These are phyloP conservation scores for Mortierella polycephala DNA, from an alignment of 371 early-diverging fungal genomes.

Conservation along the genomic window DNA sequence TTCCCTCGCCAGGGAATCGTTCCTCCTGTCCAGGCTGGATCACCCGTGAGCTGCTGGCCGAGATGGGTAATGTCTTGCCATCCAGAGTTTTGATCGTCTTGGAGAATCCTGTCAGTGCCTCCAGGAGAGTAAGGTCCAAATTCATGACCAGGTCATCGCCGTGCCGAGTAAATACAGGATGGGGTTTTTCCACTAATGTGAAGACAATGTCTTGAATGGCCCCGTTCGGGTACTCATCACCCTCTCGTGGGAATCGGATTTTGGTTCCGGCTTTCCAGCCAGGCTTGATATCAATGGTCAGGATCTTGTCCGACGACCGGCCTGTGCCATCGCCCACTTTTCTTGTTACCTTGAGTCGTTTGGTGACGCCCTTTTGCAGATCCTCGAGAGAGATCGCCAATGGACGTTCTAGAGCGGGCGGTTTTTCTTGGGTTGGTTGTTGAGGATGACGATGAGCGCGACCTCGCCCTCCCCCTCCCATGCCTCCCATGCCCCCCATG, in stretches of 20 bases:
- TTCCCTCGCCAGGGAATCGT: slow-evolving; percentile 72
- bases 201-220: slow-evolving; percentile 91
- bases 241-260: slow-evolving; percentile 92
- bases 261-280: slow-evolving; percentile 99
- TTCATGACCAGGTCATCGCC: slow-evolving; percentile 84
- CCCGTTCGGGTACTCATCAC: slow-evolving; percentile 88
- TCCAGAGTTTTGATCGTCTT: slow-evolving; percentile 80
- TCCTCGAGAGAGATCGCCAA: slow-evolving; percentile 91
- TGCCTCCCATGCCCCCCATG: slow-evolving; percentile 40
- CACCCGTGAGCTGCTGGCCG: slow-evolving; percentile 61
- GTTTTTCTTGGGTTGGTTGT: slow-evolving; percentile 48
- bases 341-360: slow-evolving; percentile 93
- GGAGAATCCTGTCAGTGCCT: slow-evolving; percentile 86
- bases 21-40: slow-evolving; percentile 81
- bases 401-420: slow-evolving; percentile 69
- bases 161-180: slow-evolving; percentile 84
- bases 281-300: slow-evolving; percentile 89
- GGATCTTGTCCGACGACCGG: slow-evolving; percentile 78
- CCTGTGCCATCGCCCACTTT: slow-evolving; percentile 62
- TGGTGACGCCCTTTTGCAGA: slow-evolving; percentile 88
- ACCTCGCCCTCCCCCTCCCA: slow-evolving; percentile 25
- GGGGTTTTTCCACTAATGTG: slow-evolving; percentile 92
- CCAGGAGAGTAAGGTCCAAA: slow-evolving; percentile 76
- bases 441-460: neutral
- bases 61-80: slow-evolving; percentile 75